Evolutionary conservation across 1,284 basidiomycete genomes (phyloP), one percentile per base, ranked within the genome.

Genomic region (Ustilago cynodontis): DNA sequence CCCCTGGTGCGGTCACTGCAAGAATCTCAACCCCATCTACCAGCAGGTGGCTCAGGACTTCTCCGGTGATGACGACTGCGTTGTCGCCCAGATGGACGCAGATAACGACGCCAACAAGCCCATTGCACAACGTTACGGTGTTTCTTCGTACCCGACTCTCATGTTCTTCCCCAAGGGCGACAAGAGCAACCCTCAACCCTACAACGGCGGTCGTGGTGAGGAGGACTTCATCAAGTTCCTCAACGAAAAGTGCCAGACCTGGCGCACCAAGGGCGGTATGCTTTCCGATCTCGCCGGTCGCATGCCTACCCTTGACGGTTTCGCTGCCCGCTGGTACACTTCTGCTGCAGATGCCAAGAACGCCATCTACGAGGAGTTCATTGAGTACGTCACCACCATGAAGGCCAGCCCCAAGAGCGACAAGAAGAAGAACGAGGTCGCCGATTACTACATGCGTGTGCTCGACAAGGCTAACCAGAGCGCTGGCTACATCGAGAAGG

Each of bases 11-110:
- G 87, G 87, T 39, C 87, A 88, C 83, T 96, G 94, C 92, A 97
- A 97, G 88, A 93, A 94, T 82, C 91, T 99, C 80, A 94, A 93
- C 86, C 97, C 97, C 20, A 93, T 89, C 65, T 99, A 94, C 93
- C 95, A 98, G 78, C 90, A 89, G 45, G 91, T 99, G 50, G 97
- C 91, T 69, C 92, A 96, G 86, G 92, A 92, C 86, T 99, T 93
- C 88, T 89, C 90, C 53, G 87, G 88, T 56, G 88, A 91, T 85
- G 92, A 93, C 88, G 91, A 95, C 86, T 91, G 91, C 74, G 86
- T 99, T 68, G 85, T 92, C 71, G 95, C 94, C 29, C 94, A 96
- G 86, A 88, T 98, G 78, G 92, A 99, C 87, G 94, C 93, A 29
- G 94, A 98, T 85, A 92, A 92, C 58, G 89, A 91, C 70, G 88